phyloP scores from a whole-genome alignment of 164 flowering plant species.

The Litsea cubeba region DNA sequence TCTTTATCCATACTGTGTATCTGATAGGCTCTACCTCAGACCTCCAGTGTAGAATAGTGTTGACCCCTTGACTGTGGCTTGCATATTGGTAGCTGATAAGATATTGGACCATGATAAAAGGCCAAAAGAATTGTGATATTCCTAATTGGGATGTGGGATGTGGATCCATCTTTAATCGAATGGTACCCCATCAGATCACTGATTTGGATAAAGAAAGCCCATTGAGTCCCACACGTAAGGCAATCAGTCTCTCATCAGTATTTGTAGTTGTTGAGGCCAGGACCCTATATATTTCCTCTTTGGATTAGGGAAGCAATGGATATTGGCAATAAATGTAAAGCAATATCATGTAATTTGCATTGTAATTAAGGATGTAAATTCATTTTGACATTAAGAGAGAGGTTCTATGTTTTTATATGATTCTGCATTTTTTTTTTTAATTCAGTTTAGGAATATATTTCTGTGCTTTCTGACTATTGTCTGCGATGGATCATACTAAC shows the following conservation, averaged over 20 bases:
- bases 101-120: background rate
- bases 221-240: background rate
- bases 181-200: background rate
- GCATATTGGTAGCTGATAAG: no score
- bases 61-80: no score
- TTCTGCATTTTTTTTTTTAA: background rate
- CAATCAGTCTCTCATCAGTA: background rate
- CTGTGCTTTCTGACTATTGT: background rate
- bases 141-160: background rate
- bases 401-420: background rate
- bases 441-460: background rate
- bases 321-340: background rate
- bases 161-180: background rate
- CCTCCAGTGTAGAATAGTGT: no score
- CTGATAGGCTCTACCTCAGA: background rate
- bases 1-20: background rate
- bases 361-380: slow-evolving; percentile 1
- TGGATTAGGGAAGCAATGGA: background rate
- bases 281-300: background rate
- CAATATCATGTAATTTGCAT: background rate
- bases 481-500: no score
- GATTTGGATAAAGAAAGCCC: background rate
- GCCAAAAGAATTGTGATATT: background rate
- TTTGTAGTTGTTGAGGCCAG: background rate
- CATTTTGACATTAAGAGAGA: background rate